Evolutionary conservation across 257 asterid genomes (phyloP).

Genomic region (Nicotiana knightiana): DNA sequence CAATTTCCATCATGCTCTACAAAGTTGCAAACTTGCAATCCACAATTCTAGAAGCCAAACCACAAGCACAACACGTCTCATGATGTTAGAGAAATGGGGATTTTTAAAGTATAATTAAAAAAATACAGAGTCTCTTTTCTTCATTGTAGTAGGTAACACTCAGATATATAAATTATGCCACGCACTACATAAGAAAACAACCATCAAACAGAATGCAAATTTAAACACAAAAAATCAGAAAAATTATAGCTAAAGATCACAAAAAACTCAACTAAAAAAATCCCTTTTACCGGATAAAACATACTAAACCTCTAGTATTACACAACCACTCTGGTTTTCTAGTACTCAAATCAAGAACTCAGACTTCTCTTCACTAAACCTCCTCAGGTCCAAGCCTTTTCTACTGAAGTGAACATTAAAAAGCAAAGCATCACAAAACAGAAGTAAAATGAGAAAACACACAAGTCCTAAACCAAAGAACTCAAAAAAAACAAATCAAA

Average conservation of each 20-base stretch:
- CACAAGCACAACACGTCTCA: neutral
- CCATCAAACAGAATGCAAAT: neutral
- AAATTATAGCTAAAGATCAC: neutral
- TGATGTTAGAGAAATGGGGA: neutral
- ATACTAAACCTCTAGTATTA: neutral
- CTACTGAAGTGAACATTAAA: neutral
- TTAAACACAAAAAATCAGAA: neutral
- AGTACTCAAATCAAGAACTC: neutral
- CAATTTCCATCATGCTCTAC: constrained; percentile 25
- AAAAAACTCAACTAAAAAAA: neutral
- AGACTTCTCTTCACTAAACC: neutral
- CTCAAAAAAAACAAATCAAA: neutral
- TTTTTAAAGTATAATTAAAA: neutral
- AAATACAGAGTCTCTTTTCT: neutral
- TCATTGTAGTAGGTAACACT: neutral
- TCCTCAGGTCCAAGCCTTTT: neutral
- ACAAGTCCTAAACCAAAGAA: neutral
- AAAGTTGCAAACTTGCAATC: neutral
- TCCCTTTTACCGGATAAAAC: neutral
- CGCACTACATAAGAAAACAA: constrained; percentile 2
- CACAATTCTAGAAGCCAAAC: constrained; percentile 2
- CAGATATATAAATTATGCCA: neutral
- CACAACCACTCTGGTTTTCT: neutral
- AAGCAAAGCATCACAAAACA: neutral
- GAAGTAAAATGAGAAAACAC: neutral